Evolutionary conservation across 202 grass and related monocot species (phyloP).

Genomic region (Setaria italica): DNA sequence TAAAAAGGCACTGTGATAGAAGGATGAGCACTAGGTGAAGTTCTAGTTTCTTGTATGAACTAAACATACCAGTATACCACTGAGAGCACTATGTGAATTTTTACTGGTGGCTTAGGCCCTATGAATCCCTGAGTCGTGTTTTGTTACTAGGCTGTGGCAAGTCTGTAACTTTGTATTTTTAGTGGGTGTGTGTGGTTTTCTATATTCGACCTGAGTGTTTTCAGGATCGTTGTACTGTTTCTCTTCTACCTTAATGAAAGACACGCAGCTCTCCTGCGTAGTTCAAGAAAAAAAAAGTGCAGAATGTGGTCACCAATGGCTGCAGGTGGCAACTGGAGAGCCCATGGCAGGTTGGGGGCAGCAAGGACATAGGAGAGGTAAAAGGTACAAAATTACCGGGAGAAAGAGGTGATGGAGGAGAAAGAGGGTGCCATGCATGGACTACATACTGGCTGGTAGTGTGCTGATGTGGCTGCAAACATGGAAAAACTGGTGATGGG

Average conservation of each 20-base stretch:
- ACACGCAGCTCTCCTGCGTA: no score
- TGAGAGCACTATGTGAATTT: neutral
- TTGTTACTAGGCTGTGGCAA: no score
- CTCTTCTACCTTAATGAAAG: no score
- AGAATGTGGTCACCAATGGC: neutral
- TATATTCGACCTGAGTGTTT: no score
- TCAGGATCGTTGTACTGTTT: no score
- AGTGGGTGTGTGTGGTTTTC: no score
- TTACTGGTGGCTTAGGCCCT: no score
- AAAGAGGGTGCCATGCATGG: neutral
- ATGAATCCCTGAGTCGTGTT: no score
- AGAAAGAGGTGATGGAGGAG: neutral
- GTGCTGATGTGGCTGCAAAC: neutral
- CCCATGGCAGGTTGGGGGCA: neutral
- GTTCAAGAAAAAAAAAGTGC: neutral
- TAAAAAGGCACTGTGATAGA: neutral
- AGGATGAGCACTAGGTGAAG: neutral
- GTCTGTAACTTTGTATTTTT: no score
- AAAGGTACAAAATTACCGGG: neutral
- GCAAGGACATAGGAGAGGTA: neutral
- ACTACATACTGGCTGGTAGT: slow-evolving; percentile 10
- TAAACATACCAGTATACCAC: neutral
- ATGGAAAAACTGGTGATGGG: neutral
- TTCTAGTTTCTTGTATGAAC: slow-evolving; percentile 6
- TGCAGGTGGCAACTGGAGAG: no score